Percentiles rank a stretch among this genome's conserved stretches.
These are phyloP conservation scores for Actinomortierella wolfii DNA, from an alignment of 371 early-diverging fungal genomes.

Conservation along the genomic window DNA sequence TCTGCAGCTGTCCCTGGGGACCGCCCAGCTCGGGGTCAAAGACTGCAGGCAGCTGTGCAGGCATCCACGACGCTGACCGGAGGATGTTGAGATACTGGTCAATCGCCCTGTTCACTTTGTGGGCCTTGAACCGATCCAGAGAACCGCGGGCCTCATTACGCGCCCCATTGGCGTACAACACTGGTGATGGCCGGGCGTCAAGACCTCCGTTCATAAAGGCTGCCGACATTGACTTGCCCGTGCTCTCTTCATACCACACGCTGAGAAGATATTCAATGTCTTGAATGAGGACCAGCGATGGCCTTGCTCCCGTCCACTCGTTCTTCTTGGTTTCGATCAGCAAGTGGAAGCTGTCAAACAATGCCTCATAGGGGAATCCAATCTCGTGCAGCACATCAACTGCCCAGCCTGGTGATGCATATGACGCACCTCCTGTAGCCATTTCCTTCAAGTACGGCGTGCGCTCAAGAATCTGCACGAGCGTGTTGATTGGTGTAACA, in stretches of 20 bases:
- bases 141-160: slow-evolving; percentile 5
- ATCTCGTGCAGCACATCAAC: slow-evolving; percentile 38
- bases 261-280: slow-evolving; percentile 43
- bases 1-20: slow-evolving; percentile 9
- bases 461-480: slow-evolving; percentile 42
- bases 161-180: not conserved
- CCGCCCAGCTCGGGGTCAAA: slow-evolving; percentile 42
- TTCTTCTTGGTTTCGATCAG: slow-evolving; percentile 41
- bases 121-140: slow-evolving; percentile 31
- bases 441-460: slow-evolving; percentile 37
- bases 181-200: not conserved
- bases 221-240: slow-evolving; percentile 8
- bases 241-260: slow-evolving; percentile 35
- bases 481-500: slow-evolving; percentile 40
- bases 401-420: slow-evolving; percentile 30
- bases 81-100: slow-evolving; percentile 30
- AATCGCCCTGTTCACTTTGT: slow-evolving; percentile 33
- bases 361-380: slow-evolving; percentile 43
- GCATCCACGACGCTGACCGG: slow-evolving; percentile 45
- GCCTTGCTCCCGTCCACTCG: slow-evolving; percentile 40
- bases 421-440: slow-evolving; percentile 6
- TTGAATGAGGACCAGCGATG: slow-evolving; percentile 37
- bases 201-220: not conserved
- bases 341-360: slow-evolving; percentile 43
- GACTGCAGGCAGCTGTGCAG: slow-evolving; percentile 21